Evolutionary conservation across 192 early-diverging fungal species (phyloP), one percentile per base, ranked within the genome.

Genomic region (Coemansia sp.): DNA sequence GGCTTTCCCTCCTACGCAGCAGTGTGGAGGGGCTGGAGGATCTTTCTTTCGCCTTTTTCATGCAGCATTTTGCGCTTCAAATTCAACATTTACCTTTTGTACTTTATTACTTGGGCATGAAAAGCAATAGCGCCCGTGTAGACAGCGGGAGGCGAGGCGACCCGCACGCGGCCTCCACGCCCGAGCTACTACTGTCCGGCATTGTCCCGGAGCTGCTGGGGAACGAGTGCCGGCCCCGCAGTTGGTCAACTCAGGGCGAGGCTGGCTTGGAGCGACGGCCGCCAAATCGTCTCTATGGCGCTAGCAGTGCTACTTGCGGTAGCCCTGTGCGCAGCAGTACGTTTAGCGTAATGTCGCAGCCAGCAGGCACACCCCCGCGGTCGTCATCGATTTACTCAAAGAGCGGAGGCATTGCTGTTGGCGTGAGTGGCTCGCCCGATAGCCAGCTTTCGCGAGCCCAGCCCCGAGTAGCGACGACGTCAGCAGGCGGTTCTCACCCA

Each of bases 141-240:
- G 21, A 23, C 23, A 21, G 47, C 47, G 47, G 47, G 47, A 16
- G n/a, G 42, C 21, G 23, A 50, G 23, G 23, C 26, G 59, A 72
- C 59, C 59, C 70, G 1, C 65, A 68, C 21, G 52, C 69, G 13
- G 62, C 70, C 13, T 77, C 75, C 47, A 62, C 75, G 20, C 75
- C 75, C 16, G 75, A 77, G 59, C 63, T 77, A 25, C 63, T 77
- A 25, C 47, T 50, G 13, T 48, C 75, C 14, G 61, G 57, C 23
- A 35, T 70, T 48, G 38, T 76, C 11, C 56, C 68, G 23, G 62
- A 63, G 45, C 66, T 72, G 58, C 53, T 77, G 36, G 69, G 72
- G 12, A 62, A 56, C 42, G 70, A 66, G n/a, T 60, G 65, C 26
- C 62, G 76, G 33, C 70, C 76, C 6, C 76, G 76, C 20, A 78